Evolutionary conservation across 179 eudicot species (phyloP).

Genomic region (Drosera spatulata): DNA sequence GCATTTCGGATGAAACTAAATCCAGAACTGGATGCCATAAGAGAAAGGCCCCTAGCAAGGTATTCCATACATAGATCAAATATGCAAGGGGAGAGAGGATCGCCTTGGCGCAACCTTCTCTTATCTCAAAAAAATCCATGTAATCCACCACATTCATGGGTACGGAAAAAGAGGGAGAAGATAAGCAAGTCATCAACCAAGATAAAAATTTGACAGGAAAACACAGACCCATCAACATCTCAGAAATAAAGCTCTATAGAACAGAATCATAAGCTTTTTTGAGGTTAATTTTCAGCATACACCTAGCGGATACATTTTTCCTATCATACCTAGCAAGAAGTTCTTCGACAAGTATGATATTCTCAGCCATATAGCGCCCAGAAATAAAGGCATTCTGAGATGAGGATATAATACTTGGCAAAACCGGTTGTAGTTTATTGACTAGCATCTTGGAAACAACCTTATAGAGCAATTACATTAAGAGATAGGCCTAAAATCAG

Average conservation of each 20-base stretch:
- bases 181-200: background rate
- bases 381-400: background rate
- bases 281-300: background rate
- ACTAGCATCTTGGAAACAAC: background rate
- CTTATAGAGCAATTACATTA: background rate
- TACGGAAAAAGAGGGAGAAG: background rate
- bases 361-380: background rate
- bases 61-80: too few species aligned
- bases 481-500: background rate
- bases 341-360: background rate
- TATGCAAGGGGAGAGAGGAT: slow-evolving; percentile 1
- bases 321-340: background rate
- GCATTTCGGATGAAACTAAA: too few species aligned
- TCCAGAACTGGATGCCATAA: too few species aligned
- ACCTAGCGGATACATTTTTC: background rate
- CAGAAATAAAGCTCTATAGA: background rate
- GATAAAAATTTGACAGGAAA: background rate
- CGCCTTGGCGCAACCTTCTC: slow-evolving; percentile 1
- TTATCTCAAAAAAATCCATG: too few species aligned
- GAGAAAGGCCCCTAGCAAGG: too few species aligned
- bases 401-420: background rate
- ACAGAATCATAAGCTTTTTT: background rate
- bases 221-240: background rate
- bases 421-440: background rate
- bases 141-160: background rate